Evolutionary conservation across 148 eudicot genomes (phyloP), one percentile per base, ranked within the genome.

Genomic region (Gaultheria prostrata): DNA sequence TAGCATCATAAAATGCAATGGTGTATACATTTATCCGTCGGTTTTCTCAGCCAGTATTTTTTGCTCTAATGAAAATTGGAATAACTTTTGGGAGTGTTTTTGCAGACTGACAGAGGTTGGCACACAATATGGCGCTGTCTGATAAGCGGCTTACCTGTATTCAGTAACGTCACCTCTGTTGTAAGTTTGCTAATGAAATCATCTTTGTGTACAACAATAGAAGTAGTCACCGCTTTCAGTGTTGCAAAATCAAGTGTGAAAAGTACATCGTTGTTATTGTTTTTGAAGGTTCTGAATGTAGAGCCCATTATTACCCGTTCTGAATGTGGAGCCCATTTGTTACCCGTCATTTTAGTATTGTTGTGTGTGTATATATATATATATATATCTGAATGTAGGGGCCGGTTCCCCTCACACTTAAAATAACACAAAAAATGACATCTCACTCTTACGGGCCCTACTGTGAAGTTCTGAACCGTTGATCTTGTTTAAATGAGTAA

Each of bases 81-180:
- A 54, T 85, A 26, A 85, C 63, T 51, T 59, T 80, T 57, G 70
- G 65, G 77, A 72, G 70, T 39, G 54, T 67, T 90, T 85, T 63
- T 84, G 87, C 93, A 95, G 99, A 84, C 86, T 86, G 85, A 80
- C 76, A 86, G 83, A 74, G 93, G 94, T 48, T 96, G 98, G 99
- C 93, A 89, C 79, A 86, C 89, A 54, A 92, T 96, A 77, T 96
- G 99, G 99, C 93, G 83, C 83, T 90, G 89, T 86, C 89, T 96
- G 76, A 86, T 94, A 80, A 93, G 90, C 80, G 91, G 92, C 83
- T 88, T 96, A 53, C 95, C 98, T 45, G 85, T 88, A 54, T 91
- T 94, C 88, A 88, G 94, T 81, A 91, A 90, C 78, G 78, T 91
- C 54, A 30, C 91, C 65, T 74, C 91, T 73, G 88, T 94, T 87